Conservation (phyloP, 2,329 filamentous ascomycete genomes). For the Pleomassaria siparia region DNA sequence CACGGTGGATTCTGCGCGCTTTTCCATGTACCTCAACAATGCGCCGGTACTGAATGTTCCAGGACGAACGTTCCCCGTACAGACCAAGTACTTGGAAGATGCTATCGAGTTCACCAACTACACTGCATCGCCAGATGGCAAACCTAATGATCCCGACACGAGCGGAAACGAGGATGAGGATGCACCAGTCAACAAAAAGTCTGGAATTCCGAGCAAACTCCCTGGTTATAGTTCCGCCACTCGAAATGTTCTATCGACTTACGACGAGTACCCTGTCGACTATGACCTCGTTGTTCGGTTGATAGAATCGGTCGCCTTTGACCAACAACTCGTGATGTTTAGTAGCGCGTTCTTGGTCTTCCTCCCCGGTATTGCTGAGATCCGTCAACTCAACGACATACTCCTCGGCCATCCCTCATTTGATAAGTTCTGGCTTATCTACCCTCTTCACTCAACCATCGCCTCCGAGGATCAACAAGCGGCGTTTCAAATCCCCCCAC, state of each 20-base stretch:
- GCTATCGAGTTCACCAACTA: slow-evolving; percentile 86
- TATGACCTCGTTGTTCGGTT: slow-evolving; percentile 83
- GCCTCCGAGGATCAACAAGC: slow-evolving; percentile 95
- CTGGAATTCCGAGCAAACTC: slow-evolving; percentile 65
- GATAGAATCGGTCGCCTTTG: slow-evolving; percentile 72
- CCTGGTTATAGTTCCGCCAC: slow-evolving; percentile 76
- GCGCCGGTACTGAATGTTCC: slow-evolving; percentile 90
- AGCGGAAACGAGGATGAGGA: slow-evolving; percentile 52
- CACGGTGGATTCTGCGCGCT: slow-evolving; percentile 88
- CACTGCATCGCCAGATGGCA: slow-evolving; percentile 34
- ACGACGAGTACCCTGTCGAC: slow-evolving; percentile 91
- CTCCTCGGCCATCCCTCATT: slow-evolving; percentile 77
- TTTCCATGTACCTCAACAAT: slow-evolving; percentile 82
- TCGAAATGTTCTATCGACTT: slow-evolving; percentile 69
- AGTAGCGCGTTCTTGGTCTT: slow-evolving; percentile 95
- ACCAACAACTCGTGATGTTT: slow-evolving; percentile 66
- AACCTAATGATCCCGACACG: slow-evolving; percentile 57
- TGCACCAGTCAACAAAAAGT: slow-evolving; percentile 49
- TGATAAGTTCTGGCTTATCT: slow-evolving; percentile 75
- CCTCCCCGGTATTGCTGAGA: slow-evolving; percentile 91
- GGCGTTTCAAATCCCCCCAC: slow-evolving; percentile 83
- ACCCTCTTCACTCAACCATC: slow-evolving; percentile 90
- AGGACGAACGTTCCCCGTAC: slow-evolving; percentile 89
- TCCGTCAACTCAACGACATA: slow-evolving; percentile 83
- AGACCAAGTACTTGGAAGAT: slow-evolving; percentile 87